Evolutionary conservation across 2,329 filamentous ascomycete species (phyloP).

Genomic region (Blastomyces emzantsi): DNA sequence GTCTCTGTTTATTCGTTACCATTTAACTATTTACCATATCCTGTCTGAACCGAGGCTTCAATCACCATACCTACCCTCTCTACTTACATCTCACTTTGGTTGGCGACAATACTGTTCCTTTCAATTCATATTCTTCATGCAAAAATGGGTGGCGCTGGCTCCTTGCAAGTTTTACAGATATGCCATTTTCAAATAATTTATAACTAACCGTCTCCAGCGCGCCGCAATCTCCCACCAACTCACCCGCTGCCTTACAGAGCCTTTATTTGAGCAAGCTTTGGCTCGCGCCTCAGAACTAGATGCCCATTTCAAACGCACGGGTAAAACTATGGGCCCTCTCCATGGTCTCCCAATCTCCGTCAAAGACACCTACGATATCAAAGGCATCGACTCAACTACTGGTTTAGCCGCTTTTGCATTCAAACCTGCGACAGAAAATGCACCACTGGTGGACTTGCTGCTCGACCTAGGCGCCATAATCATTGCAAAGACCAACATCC

Average conservation of each 20-base stretch:
- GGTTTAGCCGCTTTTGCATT: conserved; percentile 53
- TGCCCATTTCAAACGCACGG: conserved; percentile 31
- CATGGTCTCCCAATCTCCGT: conserved; percentile 53
- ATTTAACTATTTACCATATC: background rate
- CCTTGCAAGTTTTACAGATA: background rate
- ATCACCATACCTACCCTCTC: background rate
- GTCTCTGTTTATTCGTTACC: background rate
- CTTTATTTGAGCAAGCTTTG: conserved; percentile 44
- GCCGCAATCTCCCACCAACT: conserved; percentile 35
- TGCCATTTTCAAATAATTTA: background rate
- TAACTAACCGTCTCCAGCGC: conserved; percentile 21
- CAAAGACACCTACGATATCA: conserved; percentile 40
- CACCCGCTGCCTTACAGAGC: conserved; percentile 44
- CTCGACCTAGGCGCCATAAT: conserved; percentile 53
- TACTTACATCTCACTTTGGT: conserved; percentile 12
- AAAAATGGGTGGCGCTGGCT: background rate
- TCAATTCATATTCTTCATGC: background rate
- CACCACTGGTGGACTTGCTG: conserved; percentile 50
- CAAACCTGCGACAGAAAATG: conserved; percentile 48
- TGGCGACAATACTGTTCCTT: background rate
- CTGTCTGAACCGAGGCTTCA: background rate
- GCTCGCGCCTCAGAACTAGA: conserved; percentile 43
- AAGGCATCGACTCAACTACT: conserved; percentile 46
- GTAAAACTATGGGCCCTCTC: conserved; percentile 46
- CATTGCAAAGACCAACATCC: conserved; percentile 63